phyloP scores from a whole-genome alignment of 257 asterid genomes.

The Petrea volubilis region DNA sequence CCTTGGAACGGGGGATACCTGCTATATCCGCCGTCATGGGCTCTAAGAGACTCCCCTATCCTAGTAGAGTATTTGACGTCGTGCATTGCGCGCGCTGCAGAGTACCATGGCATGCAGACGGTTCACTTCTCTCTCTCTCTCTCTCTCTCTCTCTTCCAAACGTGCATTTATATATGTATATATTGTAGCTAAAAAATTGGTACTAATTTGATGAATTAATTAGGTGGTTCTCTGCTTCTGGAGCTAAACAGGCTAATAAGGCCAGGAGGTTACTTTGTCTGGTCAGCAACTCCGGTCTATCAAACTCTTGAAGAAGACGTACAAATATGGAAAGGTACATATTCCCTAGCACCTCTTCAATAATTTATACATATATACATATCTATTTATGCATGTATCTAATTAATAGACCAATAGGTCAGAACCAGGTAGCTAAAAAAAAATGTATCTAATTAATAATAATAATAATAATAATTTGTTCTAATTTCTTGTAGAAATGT shows the following conservation, averaged over 20 bases:
- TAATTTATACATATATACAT: no score
- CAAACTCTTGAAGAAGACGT: conserved; percentile 78
- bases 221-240: conserved; percentile 83
- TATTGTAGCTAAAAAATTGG: conserved; percentile 1
- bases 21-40: conserved; percentile 96
- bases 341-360: no score
- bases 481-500: conserved; percentile 54
- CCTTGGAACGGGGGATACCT: conserved; percentile 92
- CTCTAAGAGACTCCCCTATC: conserved; percentile 77
- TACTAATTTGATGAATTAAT: conserved; percentile 31
- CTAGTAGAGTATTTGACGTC: conserved; percentile 76
- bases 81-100: conserved; percentile 97
- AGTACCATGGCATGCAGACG: conserved; percentile 92
- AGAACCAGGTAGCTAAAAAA: no score
- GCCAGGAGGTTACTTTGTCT: conserved; percentile 87
- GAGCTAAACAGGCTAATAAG: conserved; percentile 83
- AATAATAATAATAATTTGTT: not conserved
- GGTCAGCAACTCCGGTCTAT: conserved; percentile 98
- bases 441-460: no score
- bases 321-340: conserved; percentile 72
- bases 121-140: conserved; percentile 32
- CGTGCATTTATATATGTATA: not conserved
- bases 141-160: not conserved
- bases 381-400: no score
- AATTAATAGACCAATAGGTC: no score